These are phyloP conservation scores for Hansenula lynferdii DNA, from an alignment of 1,139 yeast genomes.

Conservation along the genomic window DNA sequence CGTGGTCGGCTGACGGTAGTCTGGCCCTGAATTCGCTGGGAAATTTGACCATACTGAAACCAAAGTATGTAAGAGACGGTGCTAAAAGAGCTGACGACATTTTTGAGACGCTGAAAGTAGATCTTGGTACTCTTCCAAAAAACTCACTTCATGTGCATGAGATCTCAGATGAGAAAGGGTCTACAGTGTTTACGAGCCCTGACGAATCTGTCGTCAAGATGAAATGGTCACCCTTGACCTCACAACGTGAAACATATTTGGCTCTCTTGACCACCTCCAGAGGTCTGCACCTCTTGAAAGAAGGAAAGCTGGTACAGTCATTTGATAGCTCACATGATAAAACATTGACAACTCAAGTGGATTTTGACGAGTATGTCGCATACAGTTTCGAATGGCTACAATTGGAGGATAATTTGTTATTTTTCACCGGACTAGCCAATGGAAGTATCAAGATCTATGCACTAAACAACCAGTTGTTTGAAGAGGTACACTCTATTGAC, in stretches of 20 bases:
- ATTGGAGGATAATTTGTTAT: constrained; percentile 1
- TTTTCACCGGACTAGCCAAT: constrained; percentile 16
- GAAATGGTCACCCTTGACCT: constrained; percentile 18
- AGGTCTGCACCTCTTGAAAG: constrained; percentile 11
- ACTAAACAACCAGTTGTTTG: not conserved
- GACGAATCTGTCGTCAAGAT: constrained; percentile 9
- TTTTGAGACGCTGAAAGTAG: constrained; percentile 13
- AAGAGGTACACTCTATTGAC: not conserved
- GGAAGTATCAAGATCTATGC: constrained; percentile 12
- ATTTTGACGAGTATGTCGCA: constrained; percentile 11
- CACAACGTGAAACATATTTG: constrained; percentile 9
- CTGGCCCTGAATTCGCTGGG: constrained; percentile 17
- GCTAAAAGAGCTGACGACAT: constrained; percentile 11
- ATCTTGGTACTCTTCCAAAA: constrained; percentile 10
- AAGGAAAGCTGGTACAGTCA: constrained; percentile 9
- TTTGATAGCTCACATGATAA: constrained; percentile 4
- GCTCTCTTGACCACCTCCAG: constrained; percentile 16
- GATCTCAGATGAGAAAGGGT: constrained; percentile 13
- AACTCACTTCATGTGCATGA: constrained; percentile 8
- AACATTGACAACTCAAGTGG: constrained; percentile 7
- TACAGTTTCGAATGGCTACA: constrained; percentile 17
- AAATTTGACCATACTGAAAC: constrained; percentile 16
- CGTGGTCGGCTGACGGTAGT: constrained; percentile 22
- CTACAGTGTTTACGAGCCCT: constrained; percentile 11
- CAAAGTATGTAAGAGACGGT: constrained; percentile 16